Evolutionary conservation across 2,329 filamentous ascomycete genomes (phyloP).

Genomic region (Fulvia fulva): DNA sequence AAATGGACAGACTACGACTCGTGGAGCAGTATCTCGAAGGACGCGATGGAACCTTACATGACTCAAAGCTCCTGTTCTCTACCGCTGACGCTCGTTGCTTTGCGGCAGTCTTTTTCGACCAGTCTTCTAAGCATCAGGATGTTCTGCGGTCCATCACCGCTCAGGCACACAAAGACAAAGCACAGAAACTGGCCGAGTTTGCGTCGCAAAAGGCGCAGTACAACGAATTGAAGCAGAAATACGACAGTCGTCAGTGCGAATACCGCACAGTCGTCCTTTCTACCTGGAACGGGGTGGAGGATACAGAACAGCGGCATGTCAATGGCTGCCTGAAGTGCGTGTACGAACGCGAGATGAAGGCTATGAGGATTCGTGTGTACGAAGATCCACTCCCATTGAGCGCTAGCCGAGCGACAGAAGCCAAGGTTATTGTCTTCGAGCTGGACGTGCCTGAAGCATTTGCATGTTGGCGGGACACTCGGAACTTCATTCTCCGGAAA

Average conservation of each 20-base stretch:
- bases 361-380: slow-evolving; percentile 45
- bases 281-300: slow-evolving; percentile 20
- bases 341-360: slow-evolving; percentile 34
- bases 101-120: slow-evolving; percentile 46
- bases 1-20: slow-evolving; percentile 49
- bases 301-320: slow-evolving; percentile 30
- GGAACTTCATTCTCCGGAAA: not conserved
- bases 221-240: not conserved
- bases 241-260: slow-evolving; percentile 2
- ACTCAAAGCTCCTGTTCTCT: no score
- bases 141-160: slow-evolving; percentile 35
- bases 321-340: slow-evolving; percentile 45
- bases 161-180: slow-evolving; percentile 27
- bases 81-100: slow-evolving; percentile 12
- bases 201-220: not conserved
- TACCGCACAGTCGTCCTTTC: slow-evolving; percentile 15
- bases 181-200: slow-evolving; percentile 41
- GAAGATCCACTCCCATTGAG: slow-evolving; percentile 49
- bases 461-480: slow-evolving; percentile 47
- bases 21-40: slow-evolving; percentile 50
- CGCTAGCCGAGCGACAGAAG: slow-evolving; percentile 23
- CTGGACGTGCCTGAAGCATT: slow-evolving; percentile 45
- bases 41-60: slow-evolving; percentile 32
- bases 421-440: slow-evolving; percentile 52
- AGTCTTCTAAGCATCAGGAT: slow-evolving; percentile 18